Percentiles rank a stretch among this genome's conserved stretches.
Evolutionary conservation across 148 eudicot species (phyloP).

Genomic region (Chenopodium berlandieri): DNA sequence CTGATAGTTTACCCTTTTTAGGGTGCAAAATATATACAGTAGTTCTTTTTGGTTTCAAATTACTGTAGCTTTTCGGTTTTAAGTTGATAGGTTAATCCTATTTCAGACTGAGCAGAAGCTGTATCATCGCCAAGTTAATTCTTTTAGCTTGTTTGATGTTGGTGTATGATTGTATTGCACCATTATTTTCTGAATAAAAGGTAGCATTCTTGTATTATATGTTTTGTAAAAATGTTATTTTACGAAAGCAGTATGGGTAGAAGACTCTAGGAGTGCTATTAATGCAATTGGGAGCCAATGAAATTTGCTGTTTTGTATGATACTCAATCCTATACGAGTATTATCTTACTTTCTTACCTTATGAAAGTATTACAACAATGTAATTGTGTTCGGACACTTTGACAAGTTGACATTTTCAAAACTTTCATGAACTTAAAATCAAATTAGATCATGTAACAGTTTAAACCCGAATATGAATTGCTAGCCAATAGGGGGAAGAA

Average conservation of each 20-base stretch:
- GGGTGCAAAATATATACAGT: neutral
- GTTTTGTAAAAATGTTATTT: neutral
- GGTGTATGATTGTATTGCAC: neutral
- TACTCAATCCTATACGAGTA: too few relatives aligned
- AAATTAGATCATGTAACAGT: too few relatives aligned
- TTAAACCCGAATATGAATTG: too few relatives aligned
- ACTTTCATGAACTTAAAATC: too few relatives aligned
- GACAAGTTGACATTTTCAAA: too few relatives aligned
- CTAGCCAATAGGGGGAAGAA: too few relatives aligned
- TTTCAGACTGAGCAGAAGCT: neutral
- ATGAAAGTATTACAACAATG: too few relatives aligned
- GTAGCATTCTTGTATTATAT: neutral
- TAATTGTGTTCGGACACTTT: too few relatives aligned
- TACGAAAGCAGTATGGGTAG: neutral
- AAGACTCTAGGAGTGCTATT: neutral
- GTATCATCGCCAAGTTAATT: neutral
- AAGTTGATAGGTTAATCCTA: conserved; percentile 4
- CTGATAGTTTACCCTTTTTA: neutral
- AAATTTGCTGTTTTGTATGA: too few relatives aligned
- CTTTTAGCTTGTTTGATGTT: conserved; percentile 15
- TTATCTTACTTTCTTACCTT: too few relatives aligned
- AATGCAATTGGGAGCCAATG: too few relatives aligned
- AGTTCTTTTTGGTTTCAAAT: neutral
- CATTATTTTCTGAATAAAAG: neutral
- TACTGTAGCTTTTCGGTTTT: neutral